Evolutionary conservation across 1,284 basidiomycete genomes (phyloP).

Genomic region (Pterulicium gracile): DNA sequence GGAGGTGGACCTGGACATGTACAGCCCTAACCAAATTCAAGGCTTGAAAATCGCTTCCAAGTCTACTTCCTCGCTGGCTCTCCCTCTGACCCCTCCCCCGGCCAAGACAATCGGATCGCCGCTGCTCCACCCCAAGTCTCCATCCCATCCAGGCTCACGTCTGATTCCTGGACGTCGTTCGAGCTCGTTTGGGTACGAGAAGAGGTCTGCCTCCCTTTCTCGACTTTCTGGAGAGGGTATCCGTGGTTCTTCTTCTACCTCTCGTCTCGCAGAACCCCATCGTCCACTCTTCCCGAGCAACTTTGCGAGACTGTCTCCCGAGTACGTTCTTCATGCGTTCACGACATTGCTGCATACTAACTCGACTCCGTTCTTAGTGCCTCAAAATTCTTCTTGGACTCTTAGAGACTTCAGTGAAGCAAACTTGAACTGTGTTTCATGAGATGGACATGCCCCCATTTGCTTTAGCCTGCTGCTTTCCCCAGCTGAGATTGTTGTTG

Average conservation of each 20-base stretch:
- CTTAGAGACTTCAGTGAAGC: too few relatives aligned
- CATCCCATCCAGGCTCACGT: neutral
- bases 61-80: neutral
- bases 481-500: too few relatives aligned
- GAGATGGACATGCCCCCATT: too few relatives aligned
- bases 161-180: neutral
- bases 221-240: neutral
- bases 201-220: neutral
- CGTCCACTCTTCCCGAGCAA: conserved; percentile 1
- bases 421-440: too few relatives aligned
- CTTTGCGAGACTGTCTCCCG: neutral
- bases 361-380: too few relatives aligned
- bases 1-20: neutral
- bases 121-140: neutral
- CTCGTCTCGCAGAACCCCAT: neutral
- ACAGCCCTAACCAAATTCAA: neutral
- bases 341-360: too few relatives aligned
- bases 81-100: neutral
- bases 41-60: neutral
- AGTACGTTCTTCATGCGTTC: too few relatives aligned
- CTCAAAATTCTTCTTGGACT: neutral
- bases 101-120: neutral
- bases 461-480: too few relatives aligned
- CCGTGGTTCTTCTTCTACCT: neutral
- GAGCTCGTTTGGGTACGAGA: neutral